Evolutionary conservation across 2,329 filamentous ascomycete genomes (phyloP), one percentile per base, ranked within the genome.

Genomic region (Epichloe coenophiala): DNA sequence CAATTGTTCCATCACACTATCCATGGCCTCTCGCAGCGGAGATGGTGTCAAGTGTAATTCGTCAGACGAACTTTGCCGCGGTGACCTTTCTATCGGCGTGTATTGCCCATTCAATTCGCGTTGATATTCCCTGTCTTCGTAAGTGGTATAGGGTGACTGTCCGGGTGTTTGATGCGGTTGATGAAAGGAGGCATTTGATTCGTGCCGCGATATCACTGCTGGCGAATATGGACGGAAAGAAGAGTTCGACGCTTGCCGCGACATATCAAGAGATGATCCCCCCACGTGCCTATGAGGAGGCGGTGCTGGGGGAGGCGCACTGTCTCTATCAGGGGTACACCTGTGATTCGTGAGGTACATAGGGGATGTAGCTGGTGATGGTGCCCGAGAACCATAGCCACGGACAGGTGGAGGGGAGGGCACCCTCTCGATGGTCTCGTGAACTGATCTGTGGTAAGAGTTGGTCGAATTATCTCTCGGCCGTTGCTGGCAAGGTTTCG

Each of bases 1-100:
- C 42, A 98, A 69, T 51, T 93, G 94, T 57, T 93, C 88, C 81
- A 97, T 96, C 4, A 98, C 90, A 65, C 94, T 91, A 62, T 97
- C 91, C 89, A 98, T 98, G 1, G 93, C 93, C 65, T 90, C 88
- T 53, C 93, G 78, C 3, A 98, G 71, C 0, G 93, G 93, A 2
- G 93, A 97, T 1, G 93, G 93, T 0, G 93, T 98, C 64, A 87
- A 71, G 1, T 81, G 81, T 43, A 75, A 78, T 39, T 72, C 71
- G 44, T 75, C 79, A 2, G 86, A 81, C 5, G 88, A 89, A 4
- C 80, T 80, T 3, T 83, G 83, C 37, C 71, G 74, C 0, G 84
- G 83, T 1, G 86, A 87, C 6, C 73, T 72, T 55, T 66, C 74
- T 54, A 77, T 69, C 2, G 80, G 77, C 1, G 76, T 82, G 49